A percentile compares a stretch with the other conserved stretches of the same genome.
phyloP scores from a whole-genome alignment of 805 yeast genomes.

The Metschnikowia continentalis region DNA sequence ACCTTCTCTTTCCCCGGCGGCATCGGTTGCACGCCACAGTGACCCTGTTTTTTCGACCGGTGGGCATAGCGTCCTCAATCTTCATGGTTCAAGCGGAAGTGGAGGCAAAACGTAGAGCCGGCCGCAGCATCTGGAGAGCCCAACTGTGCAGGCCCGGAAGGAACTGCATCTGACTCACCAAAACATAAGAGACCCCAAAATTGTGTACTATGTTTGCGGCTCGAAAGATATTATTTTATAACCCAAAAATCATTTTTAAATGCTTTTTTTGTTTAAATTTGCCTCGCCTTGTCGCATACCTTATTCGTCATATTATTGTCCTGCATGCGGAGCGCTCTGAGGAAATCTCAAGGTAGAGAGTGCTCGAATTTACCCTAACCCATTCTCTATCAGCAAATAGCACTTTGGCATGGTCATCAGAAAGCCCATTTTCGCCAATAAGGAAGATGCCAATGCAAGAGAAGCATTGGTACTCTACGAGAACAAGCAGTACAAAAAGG shows the following conservation, averaged over 20 bases:
- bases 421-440: conserved; percentile 38
- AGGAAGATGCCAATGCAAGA: conserved; percentile 73
- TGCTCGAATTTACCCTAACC: not conserved
- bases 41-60: conserved; percentile 6
- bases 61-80: not conserved
- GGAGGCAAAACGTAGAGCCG: not conserved
- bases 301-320: not conserved
- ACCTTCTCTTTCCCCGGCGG: conserved; percentile 15
- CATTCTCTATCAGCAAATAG: not conserved
- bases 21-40: conserved; percentile 16
- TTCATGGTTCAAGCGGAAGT: not conserved
- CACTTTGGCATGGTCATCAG: conserved; percentile 11
- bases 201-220: no score
- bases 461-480: conserved; percentile 84
- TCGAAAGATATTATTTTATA: no score
- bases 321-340: not conserved
- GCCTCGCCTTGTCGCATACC: not conserved
- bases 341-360: not conserved
- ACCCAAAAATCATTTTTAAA: no score
- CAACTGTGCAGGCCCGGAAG: not conserved
- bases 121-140: not conserved
- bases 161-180: no score
- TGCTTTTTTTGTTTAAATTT: not conserved
- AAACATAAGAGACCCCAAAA: no score
- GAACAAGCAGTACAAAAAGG: conserved; percentile 78